Evolutionary conservation across 768 basidiomycete species (phyloP).

Genomic region (Butyriboletus loyo): DNA sequence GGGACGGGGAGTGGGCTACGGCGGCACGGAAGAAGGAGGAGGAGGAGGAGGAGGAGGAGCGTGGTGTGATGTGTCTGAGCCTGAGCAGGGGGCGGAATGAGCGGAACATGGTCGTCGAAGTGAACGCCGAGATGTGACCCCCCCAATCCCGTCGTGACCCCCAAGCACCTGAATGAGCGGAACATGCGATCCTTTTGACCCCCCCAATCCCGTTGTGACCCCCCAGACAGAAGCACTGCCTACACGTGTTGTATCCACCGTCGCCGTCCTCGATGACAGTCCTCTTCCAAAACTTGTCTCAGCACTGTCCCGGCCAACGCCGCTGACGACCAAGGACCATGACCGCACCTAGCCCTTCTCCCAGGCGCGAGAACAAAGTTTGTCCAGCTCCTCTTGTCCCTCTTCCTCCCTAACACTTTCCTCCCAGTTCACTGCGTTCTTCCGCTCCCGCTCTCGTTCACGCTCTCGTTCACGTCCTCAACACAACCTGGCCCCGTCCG

Average conservation of each 20-base stretch:
- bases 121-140: background rate
- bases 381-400: conserved; percentile 6
- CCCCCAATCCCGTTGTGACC: background rate
- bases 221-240: background rate
- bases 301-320: background rate
- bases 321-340: background rate
- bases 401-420: background rate
- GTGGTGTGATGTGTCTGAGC: background rate
- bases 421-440: conserved; percentile 57
- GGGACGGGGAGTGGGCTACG: conserved; percentile 8
- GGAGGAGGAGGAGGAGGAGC: background rate
- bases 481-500: background rate
- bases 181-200: background rate
- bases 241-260: background rate
- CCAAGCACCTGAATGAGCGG: background rate
- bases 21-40: background rate
- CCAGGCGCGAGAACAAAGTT: conserved; percentile 47
- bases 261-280: background rate
- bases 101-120: background rate
- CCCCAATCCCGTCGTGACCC: too few relatives aligned
- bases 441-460: conserved; percentile 53
- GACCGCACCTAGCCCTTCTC: background rate
- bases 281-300: background rate
- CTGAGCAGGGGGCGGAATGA: background rate
- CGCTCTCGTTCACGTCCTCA: conserved; percentile 37